These are phyloP conservation scores for Ilex asprella DNA, from an alignment of 257 asterid species.

Conservation along the genomic window DNA sequence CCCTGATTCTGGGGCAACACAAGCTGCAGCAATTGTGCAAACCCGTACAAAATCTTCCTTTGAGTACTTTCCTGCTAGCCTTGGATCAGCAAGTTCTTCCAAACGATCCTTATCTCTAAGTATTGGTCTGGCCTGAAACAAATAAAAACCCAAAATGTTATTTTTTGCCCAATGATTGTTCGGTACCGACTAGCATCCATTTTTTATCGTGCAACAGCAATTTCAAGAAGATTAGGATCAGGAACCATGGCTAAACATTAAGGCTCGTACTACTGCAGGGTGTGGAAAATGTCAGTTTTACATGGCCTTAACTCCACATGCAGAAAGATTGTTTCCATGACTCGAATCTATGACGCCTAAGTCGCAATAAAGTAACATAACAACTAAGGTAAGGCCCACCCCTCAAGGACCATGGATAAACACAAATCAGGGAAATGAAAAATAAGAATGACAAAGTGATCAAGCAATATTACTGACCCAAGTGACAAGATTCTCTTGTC, in stretches of 20 bases:
- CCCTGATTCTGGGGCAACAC: conserved; percentile 83
- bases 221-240: neutral
- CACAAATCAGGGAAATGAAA: too few relatives aligned
- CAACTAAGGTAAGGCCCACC: too few relatives aligned
- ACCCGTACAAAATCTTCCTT: conserved; percentile 77
- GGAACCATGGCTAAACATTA: neutral
- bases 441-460: neutral
- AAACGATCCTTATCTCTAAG: conserved; percentile 76
- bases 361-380: too few relatives aligned
- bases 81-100: conserved; percentile 86
- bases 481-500: conserved; percentile 94
- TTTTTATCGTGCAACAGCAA: neutral
- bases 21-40: conserved; percentile 97
- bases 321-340: too few relatives aligned
- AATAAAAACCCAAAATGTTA: conserved; percentile 1
- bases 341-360: too few relatives aligned
- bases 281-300: too few relatives aligned
- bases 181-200: neutral
- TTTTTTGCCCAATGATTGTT: neutral
- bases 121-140: conserved; percentile 81
- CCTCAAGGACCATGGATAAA: neutral
- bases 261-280: too few relatives aligned
- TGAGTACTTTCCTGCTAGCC: conserved; percentile 72
- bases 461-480: conserved; percentile 51
- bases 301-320: too few relatives aligned